phyloP scores from a whole-genome alignment of 164 flowering plant genomes.

The Tetracentron sinense region DNA sequence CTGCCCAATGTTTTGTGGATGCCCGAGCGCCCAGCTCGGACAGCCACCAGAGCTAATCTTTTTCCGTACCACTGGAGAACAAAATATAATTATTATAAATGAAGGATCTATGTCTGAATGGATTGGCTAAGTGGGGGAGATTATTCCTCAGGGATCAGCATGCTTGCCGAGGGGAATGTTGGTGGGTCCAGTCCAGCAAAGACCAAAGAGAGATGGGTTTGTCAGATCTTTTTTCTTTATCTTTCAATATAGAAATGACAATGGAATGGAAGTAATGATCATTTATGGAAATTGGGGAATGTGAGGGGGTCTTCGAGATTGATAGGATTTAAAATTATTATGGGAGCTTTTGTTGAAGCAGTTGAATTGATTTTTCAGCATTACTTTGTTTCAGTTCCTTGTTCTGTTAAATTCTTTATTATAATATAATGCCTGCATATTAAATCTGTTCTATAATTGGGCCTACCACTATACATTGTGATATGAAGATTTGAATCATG shows the following conservation, averaged over 20 bases:
- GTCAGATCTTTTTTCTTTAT: neutral
- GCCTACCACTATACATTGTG: neutral
- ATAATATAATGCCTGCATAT: too few species aligned
- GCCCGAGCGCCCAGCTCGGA: too few species aligned
- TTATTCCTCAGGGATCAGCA: constrained; percentile 3
- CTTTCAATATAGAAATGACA: neutral
- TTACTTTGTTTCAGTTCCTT: too few species aligned
- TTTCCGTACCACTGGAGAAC: too few species aligned
- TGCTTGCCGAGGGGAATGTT: constrained; percentile 9
- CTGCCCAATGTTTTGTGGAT: too few species aligned
- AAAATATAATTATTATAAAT: neutral
- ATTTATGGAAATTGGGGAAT: neutral
- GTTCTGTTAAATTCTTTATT: too few species aligned
- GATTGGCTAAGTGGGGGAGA: neutral
- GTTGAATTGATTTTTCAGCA: constrained; percentile 5
- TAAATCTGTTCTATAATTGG: neutral
- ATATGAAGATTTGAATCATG: neutral
- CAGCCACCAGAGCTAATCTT: too few species aligned
- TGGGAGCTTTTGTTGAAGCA: constrained; percentile 11
- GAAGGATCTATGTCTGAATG: neutral
- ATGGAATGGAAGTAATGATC: constrained; percentile 2
- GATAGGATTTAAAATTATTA: constrained; percentile 7
- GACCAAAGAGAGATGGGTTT: neutral
- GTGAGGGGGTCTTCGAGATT: neutral
- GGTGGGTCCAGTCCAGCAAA: constrained; percentile 3